A percentile compares a stretch with the other conserved stretches of the same genome.
Conservation (phyloP, 2,329 filamentous ascomycete species). For the Clarireedia homoeocarpa region DNA sequence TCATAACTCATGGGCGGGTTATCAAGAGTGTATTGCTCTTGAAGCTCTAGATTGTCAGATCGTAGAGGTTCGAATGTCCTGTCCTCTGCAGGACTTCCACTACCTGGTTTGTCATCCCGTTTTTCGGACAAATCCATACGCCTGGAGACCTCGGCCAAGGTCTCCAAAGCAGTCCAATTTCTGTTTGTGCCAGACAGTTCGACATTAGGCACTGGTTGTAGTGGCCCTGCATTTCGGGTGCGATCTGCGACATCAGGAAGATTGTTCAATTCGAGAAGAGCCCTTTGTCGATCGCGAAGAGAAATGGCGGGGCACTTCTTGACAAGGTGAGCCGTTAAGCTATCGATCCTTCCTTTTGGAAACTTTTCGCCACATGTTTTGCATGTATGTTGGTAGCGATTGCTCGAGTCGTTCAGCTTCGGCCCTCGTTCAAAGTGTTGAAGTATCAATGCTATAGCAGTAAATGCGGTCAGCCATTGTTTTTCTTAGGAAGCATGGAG, state of each 20-base stretch:
- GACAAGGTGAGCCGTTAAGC: constrained; percentile 70
- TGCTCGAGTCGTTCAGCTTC: constrained; percentile 83
- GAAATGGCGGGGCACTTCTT: constrained; percentile 80
- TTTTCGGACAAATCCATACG: constrained; percentile 63
- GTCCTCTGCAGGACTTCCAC: constrained; percentile 31
- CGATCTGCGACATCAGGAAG: constrained; percentile 45
- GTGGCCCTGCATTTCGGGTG: constrained; percentile 29
- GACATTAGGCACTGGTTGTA: constrained; percentile 21
- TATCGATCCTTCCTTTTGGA: constrained; percentile 81
- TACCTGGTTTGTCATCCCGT: constrained; percentile 44
- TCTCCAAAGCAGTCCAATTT: constrained; percentile 75
- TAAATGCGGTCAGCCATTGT: constrained; percentile 10
- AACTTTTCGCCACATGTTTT: constrained; percentile 84
- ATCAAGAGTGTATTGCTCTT: constrained; percentile 52
- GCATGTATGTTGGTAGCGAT: constrained; percentile 87
- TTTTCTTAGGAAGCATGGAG: not conserved
- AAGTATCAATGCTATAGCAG: constrained; percentile 52
- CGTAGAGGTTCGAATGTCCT: constrained; percentile 18
- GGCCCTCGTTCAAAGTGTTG: constrained; percentile 82
- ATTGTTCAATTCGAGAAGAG: constrained; percentile 64
- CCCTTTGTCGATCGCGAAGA: constrained; percentile 66
- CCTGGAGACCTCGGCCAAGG: constrained; percentile 79
- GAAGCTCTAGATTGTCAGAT: constrained; percentile 39
- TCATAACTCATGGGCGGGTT: constrained; percentile 47
- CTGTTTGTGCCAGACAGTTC: constrained; percentile 41